Evolutionary conservation across 495 filamentous ascomycete species (phyloP).

Genomic region (Ramalina peruviana): DNA sequence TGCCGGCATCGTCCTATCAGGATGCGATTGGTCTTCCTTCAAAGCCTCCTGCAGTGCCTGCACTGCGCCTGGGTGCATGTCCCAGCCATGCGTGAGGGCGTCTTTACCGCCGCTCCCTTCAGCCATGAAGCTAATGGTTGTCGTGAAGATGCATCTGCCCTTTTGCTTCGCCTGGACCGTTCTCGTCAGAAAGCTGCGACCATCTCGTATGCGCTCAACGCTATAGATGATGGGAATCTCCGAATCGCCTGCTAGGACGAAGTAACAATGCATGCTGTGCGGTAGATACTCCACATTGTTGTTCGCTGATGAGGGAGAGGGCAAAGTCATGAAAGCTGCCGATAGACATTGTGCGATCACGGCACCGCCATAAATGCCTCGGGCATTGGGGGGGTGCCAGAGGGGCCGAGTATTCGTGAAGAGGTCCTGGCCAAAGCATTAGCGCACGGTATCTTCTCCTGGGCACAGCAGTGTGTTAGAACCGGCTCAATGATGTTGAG

Average conservation of each 20-base stretch:
- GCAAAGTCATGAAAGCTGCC: constrained; percentile 78
- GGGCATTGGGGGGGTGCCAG: constrained; percentile 76
- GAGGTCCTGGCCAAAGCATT: constrained; percentile 43
- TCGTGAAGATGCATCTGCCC: constrained; percentile 87
- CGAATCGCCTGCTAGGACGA: constrained; percentile 77
- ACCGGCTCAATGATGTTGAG: constrained; percentile 70
- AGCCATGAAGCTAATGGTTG: constrained; percentile 75
- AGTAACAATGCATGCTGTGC: constrained; percentile 98
- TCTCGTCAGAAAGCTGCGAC: constrained; percentile 81
- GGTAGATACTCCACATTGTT: constrained; percentile 44
- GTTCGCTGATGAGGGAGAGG: constrained; percentile 29
- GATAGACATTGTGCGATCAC: constrained; percentile 86
- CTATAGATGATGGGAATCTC: constrained; percentile 81
- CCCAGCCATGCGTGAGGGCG: constrained; percentile 44
- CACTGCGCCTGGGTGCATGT: constrained; percentile 37
- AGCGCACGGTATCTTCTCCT: constrained; percentile 1
- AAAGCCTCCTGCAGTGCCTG: constrained; percentile 19
- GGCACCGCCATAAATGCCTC: constrained; percentile 84
- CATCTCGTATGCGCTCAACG: constrained; percentile 83
- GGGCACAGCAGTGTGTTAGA: neutral
- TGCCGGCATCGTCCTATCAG: neutral
- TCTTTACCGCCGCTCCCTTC: constrained; percentile 51
- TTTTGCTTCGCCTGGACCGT: constrained; percentile 87
- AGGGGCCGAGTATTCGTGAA: constrained; percentile 79
- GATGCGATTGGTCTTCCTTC: constrained; percentile 13